Base-by-base conservation (phyloP, 208 protist species). In the Acanthamoeba quina region DNA sequence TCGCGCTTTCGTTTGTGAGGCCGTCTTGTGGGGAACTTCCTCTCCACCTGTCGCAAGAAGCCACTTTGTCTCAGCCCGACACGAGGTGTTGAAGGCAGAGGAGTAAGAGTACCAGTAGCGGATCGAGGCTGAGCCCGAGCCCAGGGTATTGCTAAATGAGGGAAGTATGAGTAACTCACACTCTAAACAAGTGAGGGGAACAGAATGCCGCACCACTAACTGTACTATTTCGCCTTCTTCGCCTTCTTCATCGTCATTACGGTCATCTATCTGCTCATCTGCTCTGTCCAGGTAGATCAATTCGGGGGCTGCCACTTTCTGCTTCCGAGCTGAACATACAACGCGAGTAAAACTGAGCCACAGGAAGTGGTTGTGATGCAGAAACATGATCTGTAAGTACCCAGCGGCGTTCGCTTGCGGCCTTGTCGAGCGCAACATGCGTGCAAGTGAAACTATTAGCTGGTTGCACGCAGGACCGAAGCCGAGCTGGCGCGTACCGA, bases 101-200 rank as follows among this genome's bases (percentile, higher is more conserved):
- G 56, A 17, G 29, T 34, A 7, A 17, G 15, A 17, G 66, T 34
- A 82, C 74, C 37, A 82, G 17, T 6, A 24, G 31, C 41, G 31
- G 74, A 52, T 82, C 74, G 15, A 82, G 41, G 11, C 5, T 19
- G 19, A 82, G 19, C 0, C n/a, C 11, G 37, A 82, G 74, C 24
- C 74, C 74, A 15, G 74, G 74, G n/a, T 82, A 82, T 15, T 82
- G 31, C 74, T 82, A 56, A 26, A 62, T 7, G 24, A 62, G 56
- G 56, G 5, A 13, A n/a, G 56, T 7, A 13, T 62, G 56, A 62
- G 56, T n/a, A 17, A 10, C 21, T 17, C 56, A 4, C 21, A 5
- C 21, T n/a, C 19, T 21, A n/a, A 17, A 5, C 0, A 4, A 72
- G 29, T 0, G 66, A 72, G 29, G 31, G 31, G 29, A 72, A 72